phyloP scores from a whole-genome alignment of 2,329 filamentous ascomycete genomes.

The Metarhizium album region DNA sequence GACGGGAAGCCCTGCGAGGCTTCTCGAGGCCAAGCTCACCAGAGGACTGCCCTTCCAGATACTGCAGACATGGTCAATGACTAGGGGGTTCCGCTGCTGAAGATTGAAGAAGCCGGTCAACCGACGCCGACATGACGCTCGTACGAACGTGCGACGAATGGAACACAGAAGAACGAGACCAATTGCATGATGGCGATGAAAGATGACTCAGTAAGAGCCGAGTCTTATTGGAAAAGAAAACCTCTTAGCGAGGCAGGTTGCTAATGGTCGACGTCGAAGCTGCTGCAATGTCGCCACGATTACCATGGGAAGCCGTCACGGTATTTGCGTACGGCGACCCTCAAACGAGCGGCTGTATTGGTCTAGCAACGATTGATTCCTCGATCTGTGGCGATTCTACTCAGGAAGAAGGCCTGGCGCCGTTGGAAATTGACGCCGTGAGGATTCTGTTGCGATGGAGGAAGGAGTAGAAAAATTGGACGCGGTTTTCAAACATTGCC shows the following conservation, averaged over 20 bases:
- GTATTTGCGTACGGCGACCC: constrained; percentile 23
- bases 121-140: too few species aligned
- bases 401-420: constrained; percentile 11
- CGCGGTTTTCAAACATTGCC: not conserved
- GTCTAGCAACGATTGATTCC: constrained; percentile 23
- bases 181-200: too few species aligned
- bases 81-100: too few species aligned
- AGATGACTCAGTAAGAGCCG: too few species aligned
- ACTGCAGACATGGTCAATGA: too few species aligned
- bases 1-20: not conserved
- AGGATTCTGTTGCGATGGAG: constrained; percentile 23
- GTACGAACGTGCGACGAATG: too few species aligned
- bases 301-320: constrained; percentile 34
- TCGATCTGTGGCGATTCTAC: constrained; percentile 14
- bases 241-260: not conserved
- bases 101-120: not conserved
- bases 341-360: constrained; percentile 30
- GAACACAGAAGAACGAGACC: too few species aligned
- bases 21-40: not conserved
- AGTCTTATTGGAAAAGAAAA: not conserved
- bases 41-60: not conserved
- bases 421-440: constrained; percentile 4
- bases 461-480: constrained; percentile 12
- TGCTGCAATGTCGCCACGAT: constrained; percentile 25
- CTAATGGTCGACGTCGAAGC: not conserved